These are phyloP conservation scores for Trametes meyenii DNA, from an alignment of 768 basidiomycete species.

Conservation along the genomic window DNA sequence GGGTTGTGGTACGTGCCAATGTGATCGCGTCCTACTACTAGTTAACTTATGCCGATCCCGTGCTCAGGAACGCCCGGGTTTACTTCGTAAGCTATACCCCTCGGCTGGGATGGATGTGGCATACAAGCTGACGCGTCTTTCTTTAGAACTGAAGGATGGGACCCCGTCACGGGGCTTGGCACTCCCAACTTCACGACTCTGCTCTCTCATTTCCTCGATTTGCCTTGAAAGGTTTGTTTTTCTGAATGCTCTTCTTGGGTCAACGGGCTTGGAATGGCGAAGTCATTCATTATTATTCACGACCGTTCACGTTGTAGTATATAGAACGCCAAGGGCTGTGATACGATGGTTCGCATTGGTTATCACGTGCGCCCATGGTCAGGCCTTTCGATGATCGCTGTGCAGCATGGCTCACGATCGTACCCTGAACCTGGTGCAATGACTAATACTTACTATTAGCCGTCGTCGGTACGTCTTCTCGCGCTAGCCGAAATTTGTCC, in stretches of 20 bases:
- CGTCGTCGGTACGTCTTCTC: too few relatives aligned
- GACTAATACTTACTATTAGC: too few relatives aligned
- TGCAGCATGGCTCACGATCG: too few relatives aligned
- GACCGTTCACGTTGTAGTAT: too few relatives aligned
- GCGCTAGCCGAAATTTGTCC: too few relatives aligned
- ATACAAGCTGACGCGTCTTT: neutral
- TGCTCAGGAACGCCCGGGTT: constrained; percentile 27
- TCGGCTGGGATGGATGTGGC: neutral
- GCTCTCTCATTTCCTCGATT: constrained; percentile 29
- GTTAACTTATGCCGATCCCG: neutral
- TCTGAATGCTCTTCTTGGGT: neutral
- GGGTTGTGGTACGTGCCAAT: constrained; percentile 35
- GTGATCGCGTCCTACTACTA: neutral
- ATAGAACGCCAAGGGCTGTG: too few relatives aligned
- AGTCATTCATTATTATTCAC: too few relatives aligned
- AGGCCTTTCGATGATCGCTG: too few relatives aligned
- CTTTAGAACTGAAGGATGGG: constrained; percentile 27
- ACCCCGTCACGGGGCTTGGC: constrained; percentile 33
- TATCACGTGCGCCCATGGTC: too few relatives aligned
- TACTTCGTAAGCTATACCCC: constrained; percentile 24
- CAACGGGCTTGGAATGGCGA: neutral
- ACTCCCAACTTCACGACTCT: constrained; percentile 33
- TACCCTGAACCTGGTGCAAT: too few relatives aligned
- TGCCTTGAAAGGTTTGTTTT: constrained; percentile 23
- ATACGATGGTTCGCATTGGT: too few relatives aligned